Percentiles rank a stretch among this genome's conserved stretches.
Conservation (phyloP, 2,329 filamentous ascomycete genomes). For the Penicillium sp. region DNA sequence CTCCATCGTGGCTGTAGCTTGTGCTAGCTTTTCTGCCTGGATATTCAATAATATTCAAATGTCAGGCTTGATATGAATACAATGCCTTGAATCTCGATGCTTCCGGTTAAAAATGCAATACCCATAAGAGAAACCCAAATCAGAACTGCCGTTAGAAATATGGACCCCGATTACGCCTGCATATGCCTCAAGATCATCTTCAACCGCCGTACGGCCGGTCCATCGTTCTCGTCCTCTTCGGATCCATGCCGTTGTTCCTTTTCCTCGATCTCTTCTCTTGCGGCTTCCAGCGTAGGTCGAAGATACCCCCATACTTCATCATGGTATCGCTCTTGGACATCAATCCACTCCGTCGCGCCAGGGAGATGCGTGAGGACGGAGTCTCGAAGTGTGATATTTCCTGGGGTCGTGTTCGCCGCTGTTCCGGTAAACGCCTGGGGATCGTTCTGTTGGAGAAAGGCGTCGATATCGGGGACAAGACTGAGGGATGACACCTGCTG, state of each 20-base stretch:
- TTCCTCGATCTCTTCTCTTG: constrained; percentile 50
- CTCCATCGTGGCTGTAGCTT: neutral
- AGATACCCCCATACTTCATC: constrained; percentile 66
- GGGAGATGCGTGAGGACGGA: constrained; percentile 27
- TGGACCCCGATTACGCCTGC: no score
- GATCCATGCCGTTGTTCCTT: constrained; percentile 13
- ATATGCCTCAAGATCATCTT: constrained; percentile 40
- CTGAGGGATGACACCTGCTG: constrained; percentile 25
- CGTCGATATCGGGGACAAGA: constrained; percentile 32
- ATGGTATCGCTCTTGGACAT: constrained; percentile 35
- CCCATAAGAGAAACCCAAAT: neutral
- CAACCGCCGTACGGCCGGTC: constrained; percentile 35
- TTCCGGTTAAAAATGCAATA: neutral
- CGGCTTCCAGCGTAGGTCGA: constrained; percentile 51
- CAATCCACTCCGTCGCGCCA: constrained; percentile 31
- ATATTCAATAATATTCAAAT: constrained; percentile 14
- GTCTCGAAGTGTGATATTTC: constrained; percentile 24
- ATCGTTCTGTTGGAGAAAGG: constrained; percentile 25
- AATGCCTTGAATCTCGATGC: constrained; percentile 4
- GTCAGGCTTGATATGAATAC: constrained; percentile 14
- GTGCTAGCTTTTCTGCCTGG: no score
- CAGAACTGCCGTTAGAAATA: no score
- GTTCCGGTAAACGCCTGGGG: constrained; percentile 3
- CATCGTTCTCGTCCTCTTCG: constrained; percentile 19
- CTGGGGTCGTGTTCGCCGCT: constrained; percentile 1